Percentiles rank a stretch among this genome's conserved stretches.
Conservation (phyloP, 2,329 filamentous ascomycete genomes). For the Didymella exigua region DNA sequence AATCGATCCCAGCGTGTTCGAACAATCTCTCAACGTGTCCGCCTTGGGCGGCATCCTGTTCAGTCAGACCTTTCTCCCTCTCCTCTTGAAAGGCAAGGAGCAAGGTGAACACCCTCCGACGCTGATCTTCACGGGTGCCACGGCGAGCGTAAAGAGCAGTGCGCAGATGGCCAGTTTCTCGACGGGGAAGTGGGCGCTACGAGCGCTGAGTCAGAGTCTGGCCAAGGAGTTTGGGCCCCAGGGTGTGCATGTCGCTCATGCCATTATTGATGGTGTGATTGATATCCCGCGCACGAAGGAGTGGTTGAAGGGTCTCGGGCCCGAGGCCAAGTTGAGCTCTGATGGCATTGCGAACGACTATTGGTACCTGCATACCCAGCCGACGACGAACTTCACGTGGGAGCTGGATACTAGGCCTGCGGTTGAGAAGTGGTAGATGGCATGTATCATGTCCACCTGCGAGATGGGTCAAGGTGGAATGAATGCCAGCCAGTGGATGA, state of each 20-base stretch:
- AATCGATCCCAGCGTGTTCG: constrained; percentile 63
- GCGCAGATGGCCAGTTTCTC: constrained; percentile 74
- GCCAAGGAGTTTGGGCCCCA: constrained; percentile 83
- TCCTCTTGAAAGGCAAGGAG: constrained; percentile 67
- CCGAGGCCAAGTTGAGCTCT: constrained; percentile 73
- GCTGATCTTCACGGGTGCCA: constrained; percentile 85
- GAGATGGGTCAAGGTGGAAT: neutral
- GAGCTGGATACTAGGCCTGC: constrained; percentile 81
- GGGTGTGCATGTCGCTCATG: constrained; percentile 82
- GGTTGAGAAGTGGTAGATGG: constrained; percentile 78
- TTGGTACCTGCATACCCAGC: constrained; percentile 83
- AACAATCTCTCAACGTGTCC: constrained; percentile 54
- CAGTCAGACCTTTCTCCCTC: constrained; percentile 71
- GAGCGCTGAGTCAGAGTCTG: constrained; percentile 75
- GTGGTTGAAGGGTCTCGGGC: constrained; percentile 60
- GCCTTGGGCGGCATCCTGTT: constrained; percentile 74
- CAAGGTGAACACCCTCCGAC: constrained; percentile 69
- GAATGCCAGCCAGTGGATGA: neutral
- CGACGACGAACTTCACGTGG: constrained; percentile 77
- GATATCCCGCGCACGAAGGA: constrained; percentile 75
- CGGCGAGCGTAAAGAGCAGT: constrained; percentile 75
- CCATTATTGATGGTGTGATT: constrained; percentile 84
- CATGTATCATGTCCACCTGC: neutral
- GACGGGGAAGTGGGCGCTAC: constrained; percentile 77
- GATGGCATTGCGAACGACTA: constrained; percentile 86